Conservation (phyloP, 768 basidiomycete genomes). For the Cystobasidium tubakii region DNA sequence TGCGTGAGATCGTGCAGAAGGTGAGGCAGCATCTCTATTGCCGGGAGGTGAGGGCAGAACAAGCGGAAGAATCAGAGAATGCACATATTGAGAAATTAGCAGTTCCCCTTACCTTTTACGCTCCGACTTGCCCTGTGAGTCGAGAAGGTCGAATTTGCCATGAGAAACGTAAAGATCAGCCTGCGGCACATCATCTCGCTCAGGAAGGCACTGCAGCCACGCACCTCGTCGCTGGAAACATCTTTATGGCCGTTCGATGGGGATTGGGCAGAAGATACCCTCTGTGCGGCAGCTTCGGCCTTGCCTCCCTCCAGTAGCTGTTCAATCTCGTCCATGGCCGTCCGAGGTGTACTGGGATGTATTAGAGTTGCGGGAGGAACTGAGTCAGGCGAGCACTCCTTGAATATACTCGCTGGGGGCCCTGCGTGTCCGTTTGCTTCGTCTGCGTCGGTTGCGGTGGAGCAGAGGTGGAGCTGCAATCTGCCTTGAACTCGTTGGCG, state of each 20-base stretch:
- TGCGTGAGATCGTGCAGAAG: constrained; percentile 25
- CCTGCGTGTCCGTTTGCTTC: no score
- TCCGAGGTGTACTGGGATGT: not conserved
- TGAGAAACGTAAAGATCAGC: not conserved
- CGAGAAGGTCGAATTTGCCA: not conserved
- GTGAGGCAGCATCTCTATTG: constrained; percentile 14
- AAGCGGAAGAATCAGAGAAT: not conserved
- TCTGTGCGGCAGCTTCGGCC: constrained; percentile 20
- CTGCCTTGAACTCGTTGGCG: not conserved
- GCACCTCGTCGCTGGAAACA: constrained; percentile 1
- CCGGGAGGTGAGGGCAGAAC: not conserved
- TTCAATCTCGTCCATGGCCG: constrained; percentile 36
- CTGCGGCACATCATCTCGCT: not conserved
- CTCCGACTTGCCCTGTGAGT: constrained; percentile 5
- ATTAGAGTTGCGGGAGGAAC: not conserved
- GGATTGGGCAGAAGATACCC: not conserved
- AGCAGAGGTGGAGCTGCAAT: no score
- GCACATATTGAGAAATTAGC: not conserved
- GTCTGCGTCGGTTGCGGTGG: not conserved
- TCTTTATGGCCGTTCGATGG: not conserved
- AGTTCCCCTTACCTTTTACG: not conserved
- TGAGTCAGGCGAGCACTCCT: no score
- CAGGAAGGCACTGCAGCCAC: not conserved
- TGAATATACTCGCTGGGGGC: no score
- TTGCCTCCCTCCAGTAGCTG: constrained; percentile 14